A percentile compares a stretch with the other conserved stretches of the same genome.
Conservation (phyloP, 306 rosid species). For the Glycine soja region DNA sequence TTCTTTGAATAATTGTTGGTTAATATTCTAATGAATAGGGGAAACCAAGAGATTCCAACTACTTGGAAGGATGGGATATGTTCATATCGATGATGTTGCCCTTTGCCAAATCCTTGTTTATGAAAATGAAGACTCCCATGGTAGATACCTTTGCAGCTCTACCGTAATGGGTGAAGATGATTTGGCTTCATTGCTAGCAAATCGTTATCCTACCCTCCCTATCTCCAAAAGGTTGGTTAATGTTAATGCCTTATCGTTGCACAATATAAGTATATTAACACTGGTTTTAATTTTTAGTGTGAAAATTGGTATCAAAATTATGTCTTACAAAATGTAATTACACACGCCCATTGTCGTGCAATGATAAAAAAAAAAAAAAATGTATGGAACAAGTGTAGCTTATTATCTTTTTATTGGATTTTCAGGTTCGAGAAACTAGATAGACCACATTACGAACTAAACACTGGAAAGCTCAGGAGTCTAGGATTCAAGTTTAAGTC, state of each 20-base stretch:
- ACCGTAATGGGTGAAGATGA: constrained; percentile 56
- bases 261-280: neutral
- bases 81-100: constrained; percentile 85
- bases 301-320: too few species aligned
- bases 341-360: too few species aligned
- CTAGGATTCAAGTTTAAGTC: constrained; percentile 70
- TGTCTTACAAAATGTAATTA: too few species aligned
- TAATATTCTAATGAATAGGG: constrained; percentile 48
- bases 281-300: too few species aligned
- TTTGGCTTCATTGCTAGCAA: constrained; percentile 57
- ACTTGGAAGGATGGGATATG: constrained; percentile 91
- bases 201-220: constrained; percentile 71
- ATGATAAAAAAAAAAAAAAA: too few species aligned
- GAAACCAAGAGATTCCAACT: constrained; percentile 66
- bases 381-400: too few species aligned
- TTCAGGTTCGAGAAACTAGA: constrained; percentile 65
- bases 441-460: constrained; percentile 67
- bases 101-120: constrained; percentile 70
- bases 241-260: neutral
- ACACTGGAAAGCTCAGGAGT: constrained; percentile 61
- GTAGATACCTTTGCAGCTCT: constrained; percentile 80
- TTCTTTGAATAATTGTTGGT: neutral
- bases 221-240: constrained; percentile 65
- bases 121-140: constrained; percentile 61
- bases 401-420: neutral